Conservation (phyloP, 2,329 filamentous ascomycete genomes). For the Exophiala xenobiotica region DNA sequence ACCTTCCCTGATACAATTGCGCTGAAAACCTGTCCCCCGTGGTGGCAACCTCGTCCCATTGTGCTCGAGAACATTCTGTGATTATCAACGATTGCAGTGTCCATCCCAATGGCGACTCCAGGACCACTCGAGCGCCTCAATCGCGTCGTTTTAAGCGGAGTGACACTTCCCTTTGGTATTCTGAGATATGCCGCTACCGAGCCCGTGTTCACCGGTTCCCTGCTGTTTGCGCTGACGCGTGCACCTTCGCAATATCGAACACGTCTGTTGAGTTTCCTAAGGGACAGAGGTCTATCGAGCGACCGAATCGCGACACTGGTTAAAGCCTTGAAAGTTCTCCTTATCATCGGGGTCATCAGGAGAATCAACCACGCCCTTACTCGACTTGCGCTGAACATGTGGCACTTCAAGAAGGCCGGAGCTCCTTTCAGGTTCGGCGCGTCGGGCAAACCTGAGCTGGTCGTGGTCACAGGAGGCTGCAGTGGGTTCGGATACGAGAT, state of each 20-base stretch:
- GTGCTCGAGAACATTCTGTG: too few species aligned
- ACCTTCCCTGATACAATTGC: too few species aligned
- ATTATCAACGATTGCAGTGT: too few species aligned
- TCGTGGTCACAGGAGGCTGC: slow-evolving; percentile 59
- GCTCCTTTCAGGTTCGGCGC: slow-evolving; percentile 32
- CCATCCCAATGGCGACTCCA: slow-evolving; percentile 11
- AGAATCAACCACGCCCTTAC: slow-evolving; percentile 56
- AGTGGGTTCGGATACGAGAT: slow-evolving; percentile 70
- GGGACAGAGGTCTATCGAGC: slow-evolving; percentile 8
- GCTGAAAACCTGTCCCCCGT: too few species aligned
- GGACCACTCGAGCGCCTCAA: slow-evolving; percentile 14
- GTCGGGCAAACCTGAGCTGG: slow-evolving; percentile 36
- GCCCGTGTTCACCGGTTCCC: slow-evolving; percentile 24
- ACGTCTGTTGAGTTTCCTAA: slow-evolving; percentile 17
- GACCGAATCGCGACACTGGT: slow-evolving; percentile 17
- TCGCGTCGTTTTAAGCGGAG: slow-evolving; percentile 1
- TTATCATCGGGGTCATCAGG: slow-evolving; percentile 53
- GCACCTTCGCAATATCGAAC: slow-evolving; percentile 18
- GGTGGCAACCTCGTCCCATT: too few species aligned
- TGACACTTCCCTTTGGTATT: slow-evolving; percentile 19
- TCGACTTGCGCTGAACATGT: slow-evolving; percentile 42
- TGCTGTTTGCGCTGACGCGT: slow-evolving; percentile 24
- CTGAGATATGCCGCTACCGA: slow-evolving; percentile 18
- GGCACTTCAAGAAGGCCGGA: slow-evolving; percentile 41
- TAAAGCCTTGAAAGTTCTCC: slow-evolving; percentile 45